A percentile compares a stretch with the other conserved stretches of the same genome.
Conservation (phyloP, 371 early-diverging fungal species). For the Mucor circinelloides region DNA sequence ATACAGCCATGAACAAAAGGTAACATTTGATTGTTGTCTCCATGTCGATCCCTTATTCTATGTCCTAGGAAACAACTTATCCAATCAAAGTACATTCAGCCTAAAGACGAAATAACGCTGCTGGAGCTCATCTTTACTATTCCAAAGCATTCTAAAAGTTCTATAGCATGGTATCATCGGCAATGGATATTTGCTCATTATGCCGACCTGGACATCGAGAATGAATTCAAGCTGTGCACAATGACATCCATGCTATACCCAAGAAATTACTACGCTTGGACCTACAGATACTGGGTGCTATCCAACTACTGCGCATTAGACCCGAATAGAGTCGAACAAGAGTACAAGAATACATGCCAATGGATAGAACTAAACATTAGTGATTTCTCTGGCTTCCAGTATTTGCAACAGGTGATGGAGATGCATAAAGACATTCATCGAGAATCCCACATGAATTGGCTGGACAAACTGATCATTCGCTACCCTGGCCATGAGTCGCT, state of each 20-base stretch:
- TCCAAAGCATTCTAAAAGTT: slow-evolving; percentile 59
- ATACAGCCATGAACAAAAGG: slow-evolving; percentile 60
- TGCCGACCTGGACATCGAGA: slow-evolving; percentile 17
- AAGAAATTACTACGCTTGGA: slow-evolving; percentile 63
- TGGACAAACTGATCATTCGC: slow-evolving; percentile 33
- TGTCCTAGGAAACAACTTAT: slow-evolving; percentile 49
- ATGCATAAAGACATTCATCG: neutral
- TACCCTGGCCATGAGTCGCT: slow-evolving; percentile 63
- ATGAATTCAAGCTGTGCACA: slow-evolving; percentile 43
- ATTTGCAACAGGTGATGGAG: slow-evolving; percentile 47
- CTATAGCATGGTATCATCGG: slow-evolving; percentile 61
- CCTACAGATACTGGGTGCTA: slow-evolving; percentile 54
- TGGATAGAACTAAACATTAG: slow-evolving; percentile 56
- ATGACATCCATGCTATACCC: slow-evolving; percentile 46
- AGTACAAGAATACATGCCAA: slow-evolving; percentile 31
- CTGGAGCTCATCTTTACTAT: slow-evolving; percentile 54
- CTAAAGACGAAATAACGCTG: slow-evolving; percentile 39
- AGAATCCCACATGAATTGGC: slow-evolving; percentile 34
- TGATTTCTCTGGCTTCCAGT: slow-evolving; percentile 60
- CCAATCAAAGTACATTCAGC: slow-evolving; percentile 21
- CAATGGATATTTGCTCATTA: slow-evolving; percentile 22
- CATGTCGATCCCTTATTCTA: neutral
- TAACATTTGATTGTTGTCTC: slow-evolving; percentile 5
- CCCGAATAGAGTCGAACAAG: neutral
- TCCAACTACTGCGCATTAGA: neutral